These are phyloP conservation scores for Mucuna pruriens DNA, from an alignment of 306 rosid species.

Conservation along the genomic window DNA sequence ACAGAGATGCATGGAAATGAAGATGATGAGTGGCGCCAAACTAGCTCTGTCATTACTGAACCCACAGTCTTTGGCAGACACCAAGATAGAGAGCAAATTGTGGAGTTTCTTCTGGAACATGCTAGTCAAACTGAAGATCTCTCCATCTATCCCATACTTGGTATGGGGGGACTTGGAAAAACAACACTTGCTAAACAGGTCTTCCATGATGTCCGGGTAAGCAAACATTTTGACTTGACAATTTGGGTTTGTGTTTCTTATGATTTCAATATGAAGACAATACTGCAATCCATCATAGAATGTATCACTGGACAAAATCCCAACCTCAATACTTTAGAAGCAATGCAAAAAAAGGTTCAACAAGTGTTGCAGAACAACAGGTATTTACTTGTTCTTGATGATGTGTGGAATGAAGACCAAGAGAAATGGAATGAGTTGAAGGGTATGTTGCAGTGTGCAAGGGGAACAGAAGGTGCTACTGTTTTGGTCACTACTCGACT, in stretches of 20 bases:
- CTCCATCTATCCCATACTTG: conserved; percentile 19
- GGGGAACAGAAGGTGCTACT: conserved; percentile 13
- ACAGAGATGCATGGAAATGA: neutral
- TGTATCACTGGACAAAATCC: neutral
- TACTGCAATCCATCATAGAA: conserved; percentile 6
- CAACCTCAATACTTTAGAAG: neutral
- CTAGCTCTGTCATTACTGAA: neutral
- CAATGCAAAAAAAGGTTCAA: neutral
- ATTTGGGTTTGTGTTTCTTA: conserved; percentile 28
- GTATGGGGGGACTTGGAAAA: conserved; percentile 33
- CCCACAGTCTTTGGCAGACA: neutral
- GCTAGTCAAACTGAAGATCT: neutral
- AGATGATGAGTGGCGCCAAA: neutral
- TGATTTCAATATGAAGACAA: neutral
- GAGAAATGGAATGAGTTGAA: conserved; percentile 37
- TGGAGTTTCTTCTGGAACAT: neutral
- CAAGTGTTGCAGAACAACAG: conserved; percentile 8
- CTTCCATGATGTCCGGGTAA: neutral
- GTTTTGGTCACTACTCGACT: conserved; percentile 43
- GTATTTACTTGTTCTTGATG: conserved; percentile 31
- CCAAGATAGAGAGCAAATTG: neutral
- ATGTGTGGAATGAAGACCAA: conserved; percentile 45
- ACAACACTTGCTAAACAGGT: conserved; percentile 17
- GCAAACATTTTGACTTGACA: neutral
- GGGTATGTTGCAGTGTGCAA: neutral